phyloP scores from a whole-genome alignment of 768 basidiomycete species.

The Rhizopogon vulgaris region DNA sequence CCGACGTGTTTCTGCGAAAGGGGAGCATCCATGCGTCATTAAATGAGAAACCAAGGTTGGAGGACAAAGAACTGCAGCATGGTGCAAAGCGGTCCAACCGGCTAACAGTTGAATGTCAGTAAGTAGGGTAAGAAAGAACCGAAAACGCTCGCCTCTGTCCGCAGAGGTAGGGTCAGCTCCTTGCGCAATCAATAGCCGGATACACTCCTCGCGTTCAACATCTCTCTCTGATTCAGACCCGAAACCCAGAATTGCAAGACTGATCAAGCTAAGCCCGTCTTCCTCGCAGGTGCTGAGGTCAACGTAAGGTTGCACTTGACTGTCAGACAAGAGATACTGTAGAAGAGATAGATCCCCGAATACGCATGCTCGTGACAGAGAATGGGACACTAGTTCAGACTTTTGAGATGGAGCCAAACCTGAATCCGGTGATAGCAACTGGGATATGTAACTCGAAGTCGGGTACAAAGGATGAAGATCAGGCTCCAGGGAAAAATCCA shows the following conservation, averaged over 20 bases:
- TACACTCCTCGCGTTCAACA: conserved; percentile 87
- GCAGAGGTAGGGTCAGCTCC: conserved; percentile 59
- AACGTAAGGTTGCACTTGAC: conserved; percentile 56
- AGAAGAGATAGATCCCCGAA: conserved; percentile 73
- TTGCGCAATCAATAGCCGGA: conserved; percentile 70
- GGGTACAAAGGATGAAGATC: conserved; percentile 80
- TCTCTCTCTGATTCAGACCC: conserved; percentile 77
- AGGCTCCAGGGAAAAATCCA: conserved; percentile 67
- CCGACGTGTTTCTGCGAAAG: conserved; percentile 67
- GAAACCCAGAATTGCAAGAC: conserved; percentile 74
- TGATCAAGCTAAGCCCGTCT: conserved; percentile 78
- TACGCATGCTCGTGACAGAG: conserved; percentile 65
- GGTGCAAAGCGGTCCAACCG: conserved; percentile 94
- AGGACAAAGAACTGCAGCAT: conserved; percentile 83
- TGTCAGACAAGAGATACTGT: conserved; percentile 65
- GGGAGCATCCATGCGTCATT: conserved; percentile 87
- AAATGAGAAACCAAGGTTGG: conserved; percentile 89
- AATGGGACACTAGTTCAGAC: conserved; percentile 65
- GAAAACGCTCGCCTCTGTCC: conserved; percentile 54
- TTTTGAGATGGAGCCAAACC: conserved; percentile 66
- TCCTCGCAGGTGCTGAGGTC: conserved; percentile 75
- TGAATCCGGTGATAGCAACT: conserved; percentile 59
- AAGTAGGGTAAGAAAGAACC: background rate
- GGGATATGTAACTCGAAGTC: conserved; percentile 52
- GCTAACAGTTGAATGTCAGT: conserved; percentile 36